Conservation (phyloP, 495 filamentous ascomycete genomes). For the Aspergillus sclerotioniger region DNA sequence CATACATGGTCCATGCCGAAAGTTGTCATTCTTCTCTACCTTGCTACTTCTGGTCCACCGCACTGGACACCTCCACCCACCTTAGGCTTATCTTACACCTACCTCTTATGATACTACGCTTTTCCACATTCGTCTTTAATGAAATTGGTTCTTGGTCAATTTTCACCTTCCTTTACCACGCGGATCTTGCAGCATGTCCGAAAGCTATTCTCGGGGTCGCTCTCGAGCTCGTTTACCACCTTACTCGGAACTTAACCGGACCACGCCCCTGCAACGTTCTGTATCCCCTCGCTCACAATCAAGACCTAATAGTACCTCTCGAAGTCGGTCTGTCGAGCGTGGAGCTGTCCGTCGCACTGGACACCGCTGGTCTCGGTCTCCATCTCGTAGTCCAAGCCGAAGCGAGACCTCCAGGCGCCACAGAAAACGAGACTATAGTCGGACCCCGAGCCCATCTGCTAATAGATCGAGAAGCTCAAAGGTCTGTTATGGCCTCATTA, state of each 20-base stretch:
- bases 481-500: constrained; percentile 30
- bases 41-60: no score
- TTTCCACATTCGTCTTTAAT: not conserved
- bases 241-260: constrained; percentile 19
- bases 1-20: no score
- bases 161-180: not conserved
- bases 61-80: no score
- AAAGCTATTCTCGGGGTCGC: constrained; percentile 21
- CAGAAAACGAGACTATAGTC: constrained; percentile 46
- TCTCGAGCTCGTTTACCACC: constrained; percentile 23
- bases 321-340: constrained; percentile 32
- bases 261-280: constrained; percentile 43
- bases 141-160: not conserved
- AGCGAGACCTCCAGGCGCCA: constrained; percentile 33
- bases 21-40: not conserved
- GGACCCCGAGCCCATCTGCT: constrained; percentile 44
- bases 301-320: constrained; percentile 33
- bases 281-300: constrained; percentile 48
- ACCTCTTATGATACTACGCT: not conserved
- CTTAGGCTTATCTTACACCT: not conserved
- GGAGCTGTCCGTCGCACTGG: constrained; percentile 37
- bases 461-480: constrained; percentile 56
- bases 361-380: constrained; percentile 42
- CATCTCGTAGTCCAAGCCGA: constrained; percentile 42
- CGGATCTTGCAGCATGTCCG: constrained; percentile 23